These are phyloP conservation scores for Microsporum canis DNA, from an alignment of 2,329 filamentous ascomycete genomes.

Conservation along the genomic window DNA sequence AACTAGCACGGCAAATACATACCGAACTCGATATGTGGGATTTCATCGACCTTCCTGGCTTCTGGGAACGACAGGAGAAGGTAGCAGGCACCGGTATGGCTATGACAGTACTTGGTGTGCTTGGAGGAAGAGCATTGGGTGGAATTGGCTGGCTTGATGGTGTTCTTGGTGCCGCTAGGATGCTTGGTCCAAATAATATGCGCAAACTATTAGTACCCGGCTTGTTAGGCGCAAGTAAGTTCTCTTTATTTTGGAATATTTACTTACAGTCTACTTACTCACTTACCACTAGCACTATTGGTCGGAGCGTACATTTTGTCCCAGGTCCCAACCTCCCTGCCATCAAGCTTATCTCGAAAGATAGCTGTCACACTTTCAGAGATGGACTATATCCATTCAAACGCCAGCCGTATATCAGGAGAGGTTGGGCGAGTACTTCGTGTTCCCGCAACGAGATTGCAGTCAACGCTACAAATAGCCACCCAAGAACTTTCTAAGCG, in stretches of 20 bases:
- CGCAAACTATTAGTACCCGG: constrained; percentile 71
- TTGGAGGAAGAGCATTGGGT: constrained; percentile 70
- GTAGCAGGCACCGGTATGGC: constrained; percentile 89
- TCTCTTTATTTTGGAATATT: constrained; percentile 1
- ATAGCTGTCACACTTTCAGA: constrained; percentile 67
- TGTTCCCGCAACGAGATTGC: constrained; percentile 74
- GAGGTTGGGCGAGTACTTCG: constrained; percentile 84
- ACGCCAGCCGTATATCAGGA: constrained; percentile 69
- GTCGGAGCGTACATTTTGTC: constrained; percentile 70
- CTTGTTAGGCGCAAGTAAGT: constrained; percentile 65
- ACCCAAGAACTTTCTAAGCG: constrained; percentile 71
- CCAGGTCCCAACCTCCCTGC: constrained; percentile 80
- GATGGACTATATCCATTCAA: constrained; percentile 86
- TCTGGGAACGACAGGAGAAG: constrained; percentile 89
- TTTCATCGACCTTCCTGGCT: constrained; percentile 75
- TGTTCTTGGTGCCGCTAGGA: constrained; percentile 64
- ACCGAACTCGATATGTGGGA: constrained; percentile 81
- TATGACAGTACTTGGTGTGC: constrained; percentile 74
- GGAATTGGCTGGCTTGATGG: constrained; percentile 85
- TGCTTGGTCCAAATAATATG: constrained; percentile 71
- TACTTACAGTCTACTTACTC: constrained; percentile 24
- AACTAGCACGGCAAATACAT: constrained; percentile 71
- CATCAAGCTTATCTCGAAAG: constrained; percentile 72
- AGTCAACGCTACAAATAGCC: constrained; percentile 68
- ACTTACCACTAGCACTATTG: constrained; percentile 48